A percentile compares a stretch with the other conserved stretches of the same genome.
Evolutionary conservation across 1,284 basidiomycete genomes (phyloP).

Genomic region (Ustilago curta): DNA sequence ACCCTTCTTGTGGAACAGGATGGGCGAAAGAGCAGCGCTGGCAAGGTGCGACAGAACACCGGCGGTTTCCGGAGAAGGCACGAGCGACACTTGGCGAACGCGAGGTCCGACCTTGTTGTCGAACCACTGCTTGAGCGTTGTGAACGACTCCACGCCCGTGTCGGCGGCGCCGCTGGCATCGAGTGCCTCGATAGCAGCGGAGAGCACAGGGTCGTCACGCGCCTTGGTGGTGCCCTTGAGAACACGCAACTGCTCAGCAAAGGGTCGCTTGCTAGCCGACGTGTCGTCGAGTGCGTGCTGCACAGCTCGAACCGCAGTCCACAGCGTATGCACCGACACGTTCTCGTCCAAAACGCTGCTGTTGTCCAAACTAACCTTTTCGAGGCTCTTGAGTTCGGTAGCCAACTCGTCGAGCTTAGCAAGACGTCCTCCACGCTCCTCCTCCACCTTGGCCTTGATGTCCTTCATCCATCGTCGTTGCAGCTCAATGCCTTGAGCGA

Average conservation of each 20-base stretch:
- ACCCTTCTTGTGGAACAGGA: slow-evolving; percentile 82
- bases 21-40: slow-evolving; percentile 79
- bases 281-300: slow-evolving; percentile 73
- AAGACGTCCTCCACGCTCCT: slow-evolving; percentile 93
- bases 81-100: slow-evolving; percentile 86
- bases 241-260: slow-evolving; percentile 88
- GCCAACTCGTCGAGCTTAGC: slow-evolving; percentile 94
- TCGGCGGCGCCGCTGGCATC: slow-evolving; percentile 82
- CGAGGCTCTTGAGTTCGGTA: slow-evolving; percentile 87
- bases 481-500: slow-evolving; percentile 95
- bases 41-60: slow-evolving; percentile 89
- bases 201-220: slow-evolving; percentile 73
- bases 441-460: slow-evolving; percentile 93
- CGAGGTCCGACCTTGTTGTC: slow-evolving; percentile 83
- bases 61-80: slow-evolving; percentile 79
- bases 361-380: slow-evolving; percentile 91
- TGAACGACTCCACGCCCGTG: slow-evolving; percentile 85
- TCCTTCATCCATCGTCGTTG: slow-evolving; percentile 96
- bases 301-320: slow-evolving; percentile 69
- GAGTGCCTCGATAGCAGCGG: slow-evolving; percentile 55
- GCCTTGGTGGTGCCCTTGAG: slow-evolving; percentile 76
- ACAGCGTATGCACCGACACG: slow-evolving; percentile 82
- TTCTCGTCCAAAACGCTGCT: slow-evolving; percentile 88
- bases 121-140: slow-evolving; percentile 91
- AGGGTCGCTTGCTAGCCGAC: slow-evolving; percentile 77